Evolutionary conservation across 441 rosid genomes (phyloP), one percentile per base, ranked within the genome.

Genomic region (Dalechampia spathulata): DNA sequence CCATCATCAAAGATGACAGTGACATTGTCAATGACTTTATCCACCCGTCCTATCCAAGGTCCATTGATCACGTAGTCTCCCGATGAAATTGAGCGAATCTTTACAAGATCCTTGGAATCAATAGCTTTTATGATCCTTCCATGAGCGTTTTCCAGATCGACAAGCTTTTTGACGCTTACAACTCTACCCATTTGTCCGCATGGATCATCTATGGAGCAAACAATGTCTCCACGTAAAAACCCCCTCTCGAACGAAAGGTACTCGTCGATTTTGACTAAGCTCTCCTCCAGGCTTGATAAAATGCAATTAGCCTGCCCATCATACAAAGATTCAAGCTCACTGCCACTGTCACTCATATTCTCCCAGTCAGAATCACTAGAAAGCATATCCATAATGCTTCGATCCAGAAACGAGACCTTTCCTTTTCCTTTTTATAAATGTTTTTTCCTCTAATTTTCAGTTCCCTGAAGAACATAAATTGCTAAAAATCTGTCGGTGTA

Each of bases 171-270:
- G 2, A 89, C 52, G 7, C 72, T 78, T 34, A 74, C 65, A 46
- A 89, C 86, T 66, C 75, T 80, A 28, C 99, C 99, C 78, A 72
- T 80, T 70, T 87, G 99, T 70, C 92, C 96, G 23, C 83, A 80
- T 21, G 83, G 83, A 30, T 89, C 79, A 32, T 66, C 53, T 44
- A 63, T 70, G n/a, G 80, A 70, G 73, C 80, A 75, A 61, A 93
- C 97, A 42, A 83, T 71, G 67, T 93, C 99, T 21, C 95, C 97
- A 52, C 66, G 72, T 32, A 58, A 13, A 27, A 85, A 89, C 11
- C 79, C 86, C 59, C 89, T 81, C 71, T 93, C 99, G 42, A 85
- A 85, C 7, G 89, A 85, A 40, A 93, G 85, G 68, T 89, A 82
- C 32, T 85, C 95, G 52, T 89, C 97, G 44, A 93, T 89, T 68